Base-by-base conservation (phyloP, 176 grass and related monocot genomes). In the Cenchrus purpureus region DNA sequence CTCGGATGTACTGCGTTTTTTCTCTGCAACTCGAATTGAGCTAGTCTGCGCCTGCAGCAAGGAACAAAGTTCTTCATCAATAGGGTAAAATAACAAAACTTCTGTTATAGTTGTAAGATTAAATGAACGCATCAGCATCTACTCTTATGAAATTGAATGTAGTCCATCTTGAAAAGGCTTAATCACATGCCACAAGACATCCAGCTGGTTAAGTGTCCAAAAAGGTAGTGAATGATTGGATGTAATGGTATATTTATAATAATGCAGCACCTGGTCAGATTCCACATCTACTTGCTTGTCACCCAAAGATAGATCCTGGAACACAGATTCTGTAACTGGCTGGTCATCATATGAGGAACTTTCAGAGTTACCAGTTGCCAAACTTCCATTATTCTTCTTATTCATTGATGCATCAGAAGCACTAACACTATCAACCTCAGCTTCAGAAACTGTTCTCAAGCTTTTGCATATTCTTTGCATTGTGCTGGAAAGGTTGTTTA, bases 381-480 rank as follows among this genome's bases (percentile, higher is more conserved):
- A 67, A 67, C 25, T 72, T 51, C 57, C 82, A 46, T 66, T 65
- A 67, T 56, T 65, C 48, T 71, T 67, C 76, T 66, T 68, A 25
- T 40, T 19, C 71, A 68, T 49, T 37, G 1, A 44, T 84, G 71
- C 45, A 50, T 52, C 70, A 74, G 73, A 81, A 64, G 74, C 67
- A 86, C 61, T 37, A 77, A 74, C 60, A 28, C 37, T 84, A 84
- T 72, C 86, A n/a, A 89, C 50, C 72, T 94, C 90, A 76, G 76
- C 75, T 77, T 92, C 85, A 78, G 93, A 94, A 78, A 95, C 80
- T 25, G 97, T 99, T 66, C 86, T 78, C 57, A 99, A 83, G 82
- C 90, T 99, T 86, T 79, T 93, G 85, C 91, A 99, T 79, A 94
- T 89, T 92, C 63, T 96, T 84, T 96, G 93, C 97, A 99, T 96